Conservation (phyloP, 306 rosid species). For the Castanopsis chinensis region DNA sequence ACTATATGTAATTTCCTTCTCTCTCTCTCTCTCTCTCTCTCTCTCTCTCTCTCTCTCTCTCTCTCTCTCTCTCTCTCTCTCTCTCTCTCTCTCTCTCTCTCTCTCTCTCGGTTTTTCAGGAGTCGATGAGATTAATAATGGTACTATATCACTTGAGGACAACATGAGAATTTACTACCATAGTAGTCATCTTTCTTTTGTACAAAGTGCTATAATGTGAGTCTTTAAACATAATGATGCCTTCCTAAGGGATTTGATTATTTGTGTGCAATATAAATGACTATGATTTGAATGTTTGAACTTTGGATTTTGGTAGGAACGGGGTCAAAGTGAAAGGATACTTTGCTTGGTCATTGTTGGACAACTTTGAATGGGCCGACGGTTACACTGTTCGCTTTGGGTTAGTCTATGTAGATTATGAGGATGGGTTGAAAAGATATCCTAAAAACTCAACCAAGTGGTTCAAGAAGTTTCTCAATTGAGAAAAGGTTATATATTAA, state of each 20-base stretch:
- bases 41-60: no score
- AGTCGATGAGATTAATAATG: slow-evolving; percentile 15
- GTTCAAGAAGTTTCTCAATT: slow-evolving; percentile 23
- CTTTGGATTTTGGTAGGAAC: no score
- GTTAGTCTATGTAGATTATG: slow-evolving; percentile 27
- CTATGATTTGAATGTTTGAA: no score
- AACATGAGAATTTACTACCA: slow-evolving; percentile 22
- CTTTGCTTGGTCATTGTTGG: no score
- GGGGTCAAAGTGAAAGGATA: no score
- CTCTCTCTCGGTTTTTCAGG: slow-evolving; percentile 5
- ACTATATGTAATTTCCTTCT: no score
- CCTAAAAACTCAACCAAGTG: slow-evolving; percentile 30
- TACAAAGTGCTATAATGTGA: slow-evolving; percentile 29
- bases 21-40: no score
- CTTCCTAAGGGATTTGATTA: background rate
- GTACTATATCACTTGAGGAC: slow-evolving; percentile 24
- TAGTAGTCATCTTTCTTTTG: slow-evolving; percentile 19
- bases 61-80: no score
- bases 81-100: no score
- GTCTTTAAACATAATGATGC: slow-evolving; percentile 7
- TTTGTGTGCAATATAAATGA: no score
- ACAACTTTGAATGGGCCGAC: no score
- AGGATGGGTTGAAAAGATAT: slow-evolving; percentile 22
- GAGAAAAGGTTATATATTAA: background rate
- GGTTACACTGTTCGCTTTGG: slow-evolving; percentile 25